Base-by-base conservation (phyloP, 257 asterid species). In the Eustoma russellianum region DNA sequence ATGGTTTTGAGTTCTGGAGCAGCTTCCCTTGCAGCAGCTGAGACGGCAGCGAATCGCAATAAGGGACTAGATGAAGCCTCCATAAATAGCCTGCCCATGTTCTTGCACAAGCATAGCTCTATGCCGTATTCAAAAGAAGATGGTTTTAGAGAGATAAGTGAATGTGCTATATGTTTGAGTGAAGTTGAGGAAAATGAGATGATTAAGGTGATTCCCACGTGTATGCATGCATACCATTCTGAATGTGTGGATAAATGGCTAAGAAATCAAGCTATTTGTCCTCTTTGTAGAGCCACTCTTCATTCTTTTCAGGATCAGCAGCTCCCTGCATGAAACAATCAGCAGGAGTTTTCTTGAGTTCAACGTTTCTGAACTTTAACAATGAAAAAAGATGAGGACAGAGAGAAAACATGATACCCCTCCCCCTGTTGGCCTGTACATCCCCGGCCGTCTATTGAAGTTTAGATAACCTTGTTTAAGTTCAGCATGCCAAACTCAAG, bases 161-260 rank as follows among this genome's bases (percentile, higher is more conserved):
- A 66, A 47, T 68, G 69, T 15, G 57, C 58, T 5, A 68, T 68
- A 38, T 68, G 66, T 52, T 62, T 68, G 69, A 55, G 59, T n/a
- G 13, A 33, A 11, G 62, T 57, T 14, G 66, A 68, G 33, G 74
- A 57, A 30, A 41, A 53, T 46, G 74, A 68, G 24, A 53, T 45
- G 28, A 34, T 62, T 9, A 68, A 68, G 48, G 46, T 43, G 5
- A 53, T 68, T 54, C 69, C 74, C 0, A 47, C 15, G 11, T 68
- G 69, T 47, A 38, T 45, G 10, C 73, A 68, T 46, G 55, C 44
- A 9, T 62, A 55, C 35, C 74, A 68, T 51, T 68, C 51, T 13
- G 53, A 47, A 28, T 62, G 74, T 33, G 57, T 68, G 40, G 69
- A 62, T 62, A 19, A 47, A 33, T 68, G 74, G 74, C 61, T 68